Conservation (phyloP, 1,284 basidiomycete genomes). For the Moesziomyces globuligerus region DNA sequence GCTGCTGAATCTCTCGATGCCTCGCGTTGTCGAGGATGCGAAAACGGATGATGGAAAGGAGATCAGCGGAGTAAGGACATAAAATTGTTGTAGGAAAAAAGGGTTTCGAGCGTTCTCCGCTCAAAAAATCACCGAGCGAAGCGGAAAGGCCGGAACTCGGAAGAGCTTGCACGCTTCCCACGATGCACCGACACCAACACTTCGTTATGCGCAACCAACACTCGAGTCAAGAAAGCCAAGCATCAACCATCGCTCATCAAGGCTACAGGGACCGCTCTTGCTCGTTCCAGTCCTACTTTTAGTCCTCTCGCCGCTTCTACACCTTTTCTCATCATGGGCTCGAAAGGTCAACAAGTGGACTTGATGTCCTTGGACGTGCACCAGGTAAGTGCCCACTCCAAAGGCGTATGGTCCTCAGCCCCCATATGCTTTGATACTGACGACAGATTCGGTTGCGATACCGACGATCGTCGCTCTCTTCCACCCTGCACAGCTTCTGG, state of each 20-base stretch:
- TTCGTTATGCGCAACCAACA: constrained; percentile 1
- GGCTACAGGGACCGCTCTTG: too few relatives aligned
- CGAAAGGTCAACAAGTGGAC: constrained; percentile 56
- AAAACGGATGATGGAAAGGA: not conserved
- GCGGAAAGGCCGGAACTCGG: not conserved
- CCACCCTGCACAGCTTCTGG: constrained; percentile 45
- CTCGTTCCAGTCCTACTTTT: too few relatives aligned
- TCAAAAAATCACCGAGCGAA: not conserved
- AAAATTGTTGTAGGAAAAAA: not conserved
- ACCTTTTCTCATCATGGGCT: constrained; percentile 20
- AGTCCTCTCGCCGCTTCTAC: too few relatives aligned
- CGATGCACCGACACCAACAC: constrained; percentile 5
- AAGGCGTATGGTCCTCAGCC: too few relatives aligned
- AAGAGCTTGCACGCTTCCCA: not conserved
- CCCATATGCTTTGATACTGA: too few relatives aligned
- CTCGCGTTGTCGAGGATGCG: not conserved
- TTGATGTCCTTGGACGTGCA: constrained; percentile 52
- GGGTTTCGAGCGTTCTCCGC: too few relatives aligned
- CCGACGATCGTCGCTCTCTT: too few relatives aligned
- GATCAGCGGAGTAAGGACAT: not conserved
- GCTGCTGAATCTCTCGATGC: too few relatives aligned
- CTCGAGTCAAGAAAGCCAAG: not conserved
- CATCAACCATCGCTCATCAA: not conserved
- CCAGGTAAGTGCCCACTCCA: constrained; percentile 32
- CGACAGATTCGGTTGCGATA: too few relatives aligned